phyloP scores from a whole-genome alignment of 208 protist genomes.

The Crithidia thermophila region DNA sequence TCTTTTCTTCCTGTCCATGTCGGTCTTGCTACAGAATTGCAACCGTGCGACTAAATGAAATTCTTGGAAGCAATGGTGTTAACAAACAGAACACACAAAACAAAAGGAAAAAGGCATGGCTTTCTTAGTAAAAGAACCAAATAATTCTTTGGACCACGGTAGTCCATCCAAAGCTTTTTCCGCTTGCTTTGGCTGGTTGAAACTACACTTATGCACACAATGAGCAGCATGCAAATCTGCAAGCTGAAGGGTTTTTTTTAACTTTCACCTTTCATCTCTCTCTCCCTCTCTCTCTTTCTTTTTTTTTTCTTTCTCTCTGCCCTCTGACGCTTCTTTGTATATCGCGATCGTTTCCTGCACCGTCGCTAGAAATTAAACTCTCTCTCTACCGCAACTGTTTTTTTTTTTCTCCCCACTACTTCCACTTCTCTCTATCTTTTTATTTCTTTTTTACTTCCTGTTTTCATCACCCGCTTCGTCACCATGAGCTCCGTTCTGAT shows the following conservation, averaged over 20 bases:
- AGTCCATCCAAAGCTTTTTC: too few relatives aligned
- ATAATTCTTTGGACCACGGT: too few relatives aligned
- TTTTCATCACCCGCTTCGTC: neutral
- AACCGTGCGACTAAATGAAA: too few relatives aligned
- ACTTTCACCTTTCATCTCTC: neutral
- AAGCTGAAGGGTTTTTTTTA: neutral
- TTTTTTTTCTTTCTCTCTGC: neutral
- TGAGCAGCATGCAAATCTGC: too few relatives aligned
- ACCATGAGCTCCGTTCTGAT: slow-evolving; percentile 56
- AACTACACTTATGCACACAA: too few relatives aligned
- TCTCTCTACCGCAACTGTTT: slow-evolving; percentile 2
- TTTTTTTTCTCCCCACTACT: too few relatives aligned
- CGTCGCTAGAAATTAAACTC: neutral
- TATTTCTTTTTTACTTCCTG: neutral
- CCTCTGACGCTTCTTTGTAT: neutral
- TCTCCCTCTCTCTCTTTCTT: neutral
- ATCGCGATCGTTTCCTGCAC: neutral
- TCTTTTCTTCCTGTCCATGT: too few relatives aligned
- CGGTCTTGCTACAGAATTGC: too few relatives aligned
- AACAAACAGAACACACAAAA: too few relatives aligned
- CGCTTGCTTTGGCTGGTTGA: too few relatives aligned
- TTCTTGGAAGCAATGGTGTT: too few relatives aligned
- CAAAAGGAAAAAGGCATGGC: neutral
- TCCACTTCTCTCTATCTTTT: neutral
- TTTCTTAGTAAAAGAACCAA: slow-evolving; percentile 4